phyloP scores from a whole-genome alignment of 2,329 filamentous ascomycete species.

The Pseudopyrenochaeta lycopersici region DNA sequence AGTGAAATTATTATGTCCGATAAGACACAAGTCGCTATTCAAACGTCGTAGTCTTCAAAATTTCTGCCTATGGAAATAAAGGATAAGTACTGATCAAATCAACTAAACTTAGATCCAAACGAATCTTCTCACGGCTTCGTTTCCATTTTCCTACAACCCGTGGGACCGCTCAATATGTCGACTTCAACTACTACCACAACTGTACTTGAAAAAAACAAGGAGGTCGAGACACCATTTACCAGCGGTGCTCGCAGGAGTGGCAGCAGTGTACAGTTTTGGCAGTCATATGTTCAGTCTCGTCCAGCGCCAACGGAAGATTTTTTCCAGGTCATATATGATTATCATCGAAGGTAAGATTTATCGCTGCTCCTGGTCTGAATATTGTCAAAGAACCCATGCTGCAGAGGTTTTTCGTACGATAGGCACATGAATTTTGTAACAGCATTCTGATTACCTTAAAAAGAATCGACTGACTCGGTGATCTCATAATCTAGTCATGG shows the following conservation, averaged over 20 bases:
- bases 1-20: not conserved
- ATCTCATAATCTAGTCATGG: not conserved
- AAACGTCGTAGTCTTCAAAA: not conserved
- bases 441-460: too few relatives aligned
- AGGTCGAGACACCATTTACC: not conserved
- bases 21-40: not conserved
- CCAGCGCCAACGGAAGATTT: not conserved
- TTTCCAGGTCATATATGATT: not conserved
- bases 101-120: not conserved
- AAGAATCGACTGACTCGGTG: not conserved
- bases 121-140: not conserved
- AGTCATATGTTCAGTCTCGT: not conserved
- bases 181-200: not conserved
- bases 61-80: not conserved
- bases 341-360: not conserved
- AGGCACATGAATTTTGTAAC: too few relatives aligned
- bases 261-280: not conserved
- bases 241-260: not conserved
- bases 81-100: not conserved
- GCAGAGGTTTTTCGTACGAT: too few relatives aligned
- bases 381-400: too few relatives aligned
- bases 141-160: not conserved
- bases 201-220: not conserved
- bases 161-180: not conserved
- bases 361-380: not conserved